Percentiles rank a stretch among this genome's conserved stretches.
Evolutionary conservation across 257 asterid genomes (phyloP).

Genomic region (Salvia miltiorrhiza): DNA sequence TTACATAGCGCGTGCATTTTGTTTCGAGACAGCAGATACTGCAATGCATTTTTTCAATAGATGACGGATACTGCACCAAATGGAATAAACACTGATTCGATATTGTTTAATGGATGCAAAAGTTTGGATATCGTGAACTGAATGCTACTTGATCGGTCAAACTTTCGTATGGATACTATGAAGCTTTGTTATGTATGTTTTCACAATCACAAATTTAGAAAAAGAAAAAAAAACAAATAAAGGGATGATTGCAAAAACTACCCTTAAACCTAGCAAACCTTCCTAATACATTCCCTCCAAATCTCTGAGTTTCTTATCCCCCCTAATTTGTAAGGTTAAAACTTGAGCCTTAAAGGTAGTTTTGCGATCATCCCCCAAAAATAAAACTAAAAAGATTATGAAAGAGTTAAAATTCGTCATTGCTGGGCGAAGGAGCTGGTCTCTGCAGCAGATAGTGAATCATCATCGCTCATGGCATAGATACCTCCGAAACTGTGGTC

Average conservation of each 20-base stretch:
- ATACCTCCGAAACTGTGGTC: conserved; percentile 33
- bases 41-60: neutral
- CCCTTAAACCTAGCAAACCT: neutral
- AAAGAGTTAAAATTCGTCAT: neutral
- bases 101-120: neutral
- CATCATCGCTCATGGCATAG: conserved; percentile 25
- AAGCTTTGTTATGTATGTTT: neutral
- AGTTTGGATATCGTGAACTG: neutral
- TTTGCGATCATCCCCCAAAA: neutral
- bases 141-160: neutral
- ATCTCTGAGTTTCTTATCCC: neutral
- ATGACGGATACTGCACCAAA: neutral
- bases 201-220: too few relatives aligned
- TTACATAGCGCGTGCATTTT: too few relatives aligned
- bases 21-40: too few relatives aligned
- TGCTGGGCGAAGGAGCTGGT: conserved; percentile 15
- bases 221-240: too few relatives aligned
- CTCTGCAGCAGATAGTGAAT: conserved; percentile 39
- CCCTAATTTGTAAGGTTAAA: neutral
- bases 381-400: neutral
- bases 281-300: neutral
- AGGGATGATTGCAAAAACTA: neutral
- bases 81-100: neutral
- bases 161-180: neutral
- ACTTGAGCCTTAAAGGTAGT: neutral